Evolutionary conservation across 345 rosid genomes (phyloP).

Genomic region (Angophora floribunda): DNA sequence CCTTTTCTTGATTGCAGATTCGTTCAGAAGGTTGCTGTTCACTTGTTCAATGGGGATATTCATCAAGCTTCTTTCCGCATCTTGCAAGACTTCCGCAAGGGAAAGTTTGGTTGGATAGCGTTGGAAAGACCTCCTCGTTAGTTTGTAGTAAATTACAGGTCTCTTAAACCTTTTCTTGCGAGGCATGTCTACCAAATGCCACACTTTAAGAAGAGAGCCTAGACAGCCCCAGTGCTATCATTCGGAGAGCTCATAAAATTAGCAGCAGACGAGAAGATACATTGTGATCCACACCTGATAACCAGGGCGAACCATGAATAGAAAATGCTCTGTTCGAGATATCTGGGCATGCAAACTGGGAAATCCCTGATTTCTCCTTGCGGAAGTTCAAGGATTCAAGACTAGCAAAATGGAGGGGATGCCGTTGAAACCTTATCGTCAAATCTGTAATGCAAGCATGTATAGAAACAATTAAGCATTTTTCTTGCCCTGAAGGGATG

Average conservation of each 20-base stretch:
- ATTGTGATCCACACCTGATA: background rate
- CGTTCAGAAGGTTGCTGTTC: conserved; percentile 58
- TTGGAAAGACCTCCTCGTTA: conserved; percentile 54
- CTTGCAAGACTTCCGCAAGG: conserved; percentile 83
- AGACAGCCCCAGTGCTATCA: background rate
- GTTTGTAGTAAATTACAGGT: background rate
- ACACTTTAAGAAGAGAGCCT: background rate
- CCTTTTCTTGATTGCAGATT: conserved; percentile 37
- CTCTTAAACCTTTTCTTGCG: background rate
- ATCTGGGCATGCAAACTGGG: background rate
- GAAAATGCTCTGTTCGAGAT: background rate
- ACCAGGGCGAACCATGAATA: background rate
- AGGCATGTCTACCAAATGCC: background rate
- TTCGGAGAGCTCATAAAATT: background rate
- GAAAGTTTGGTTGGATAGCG: conserved; percentile 72
- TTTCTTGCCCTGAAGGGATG: background rate
- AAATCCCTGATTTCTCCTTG: background rate
- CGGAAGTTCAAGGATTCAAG: background rate
- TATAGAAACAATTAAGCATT: background rate
- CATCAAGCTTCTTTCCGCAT: conserved; percentile 80
- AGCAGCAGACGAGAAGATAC: background rate
- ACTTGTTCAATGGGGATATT: conserved; percentile 74
- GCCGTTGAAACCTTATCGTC: background rate
- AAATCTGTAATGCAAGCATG: background rate
- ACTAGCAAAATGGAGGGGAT: background rate